A percentile compares a stretch with the other conserved stretches of the same genome.
These are phyloP conservation scores for Lycium barbarum DNA, from an alignment of 257 asterid genomes.

Conservation along the genomic window DNA sequence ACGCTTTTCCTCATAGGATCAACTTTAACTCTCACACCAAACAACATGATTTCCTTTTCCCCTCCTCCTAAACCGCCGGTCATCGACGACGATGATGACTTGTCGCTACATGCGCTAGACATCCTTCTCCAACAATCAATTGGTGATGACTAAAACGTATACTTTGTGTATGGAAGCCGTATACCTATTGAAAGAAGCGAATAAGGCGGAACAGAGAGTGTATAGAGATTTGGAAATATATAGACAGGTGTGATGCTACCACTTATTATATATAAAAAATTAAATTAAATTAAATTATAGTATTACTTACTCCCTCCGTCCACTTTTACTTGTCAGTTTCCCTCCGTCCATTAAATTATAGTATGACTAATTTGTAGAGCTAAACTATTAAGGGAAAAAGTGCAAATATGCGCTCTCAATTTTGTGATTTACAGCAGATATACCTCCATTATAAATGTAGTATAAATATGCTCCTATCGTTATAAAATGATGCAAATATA, in stretches of 20 bases:
- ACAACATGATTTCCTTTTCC: constrained; percentile 31
- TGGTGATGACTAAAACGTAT: neutral
- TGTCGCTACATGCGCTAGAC: constrained; percentile 23
- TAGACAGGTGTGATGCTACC: neutral
- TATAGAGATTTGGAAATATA: constrained; percentile 1
- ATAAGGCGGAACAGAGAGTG: neutral
- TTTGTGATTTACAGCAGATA: too few species aligned
- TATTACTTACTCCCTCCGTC: too few species aligned
- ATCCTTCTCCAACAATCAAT: constrained; percentile 23
- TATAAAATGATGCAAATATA: too few species aligned
- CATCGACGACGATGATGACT: constrained; percentile 23
- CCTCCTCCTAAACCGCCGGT: neutral
- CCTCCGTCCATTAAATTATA: too few species aligned
- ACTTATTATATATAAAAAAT: too few species aligned
- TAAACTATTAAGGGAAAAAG: too few species aligned
- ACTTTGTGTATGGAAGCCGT: neutral
- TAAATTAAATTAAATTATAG: too few species aligned
- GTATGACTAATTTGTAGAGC: too few species aligned
- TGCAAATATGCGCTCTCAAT: too few species aligned
- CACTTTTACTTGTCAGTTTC: too few species aligned
- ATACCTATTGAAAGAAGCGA: neutral
- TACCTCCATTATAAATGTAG: too few species aligned
- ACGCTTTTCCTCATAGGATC: constrained; percentile 41
- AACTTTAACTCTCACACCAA: constrained; percentile 38
- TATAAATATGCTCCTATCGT: too few species aligned